A percentile compares a stretch with the other conserved stretches of the same genome.
Conservation (phyloP, 2,329 filamentous ascomycete species). For the Penicillium sumatraense region DNA sequence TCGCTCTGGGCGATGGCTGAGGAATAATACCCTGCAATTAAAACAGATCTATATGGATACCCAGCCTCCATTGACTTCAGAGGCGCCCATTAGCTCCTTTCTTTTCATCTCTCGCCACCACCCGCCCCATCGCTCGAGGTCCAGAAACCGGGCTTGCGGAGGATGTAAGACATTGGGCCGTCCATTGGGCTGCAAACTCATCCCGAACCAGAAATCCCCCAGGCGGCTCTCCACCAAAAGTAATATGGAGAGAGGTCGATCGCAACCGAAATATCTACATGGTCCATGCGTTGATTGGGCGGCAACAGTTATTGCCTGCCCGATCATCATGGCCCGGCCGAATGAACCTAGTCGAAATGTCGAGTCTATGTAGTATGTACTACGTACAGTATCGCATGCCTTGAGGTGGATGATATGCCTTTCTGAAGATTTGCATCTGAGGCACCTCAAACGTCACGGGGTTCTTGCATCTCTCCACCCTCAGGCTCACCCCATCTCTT, state of each 20-base stretch:
- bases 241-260: constrained; percentile 12
- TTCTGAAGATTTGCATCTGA: background rate
- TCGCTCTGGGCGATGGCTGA: constrained; percentile 1
- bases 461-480: constrained; percentile 15
- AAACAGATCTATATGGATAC: constrained; percentile 10
- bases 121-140: constrained; percentile 1
- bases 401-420: background rate
- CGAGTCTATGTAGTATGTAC: background rate
- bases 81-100: constrained; percentile 8
- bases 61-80: constrained; percentile 5
- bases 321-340: constrained; percentile 19
- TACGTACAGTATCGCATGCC: background rate
- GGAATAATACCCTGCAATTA: constrained; percentile 17
- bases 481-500: constrained; percentile 17
- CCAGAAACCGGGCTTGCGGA: constrained; percentile 3
- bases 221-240: constrained; percentile 12
- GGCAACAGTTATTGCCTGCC: constrained; percentile 17
- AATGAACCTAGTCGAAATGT: background rate
- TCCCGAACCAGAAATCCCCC: constrained; percentile 8
- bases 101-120: constrained; percentile 11
- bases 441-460: constrained; percentile 15
- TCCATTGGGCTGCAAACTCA: constrained; percentile 27
- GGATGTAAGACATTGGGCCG: constrained; percentile 27
- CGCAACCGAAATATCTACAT: constrained; percentile 15
- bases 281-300: constrained; percentile 31